Evolutionary conservation across 306 rosid genomes (phyloP), one percentile per base, ranked within the genome.

Genomic region (Cicer bijugum): DNA sequence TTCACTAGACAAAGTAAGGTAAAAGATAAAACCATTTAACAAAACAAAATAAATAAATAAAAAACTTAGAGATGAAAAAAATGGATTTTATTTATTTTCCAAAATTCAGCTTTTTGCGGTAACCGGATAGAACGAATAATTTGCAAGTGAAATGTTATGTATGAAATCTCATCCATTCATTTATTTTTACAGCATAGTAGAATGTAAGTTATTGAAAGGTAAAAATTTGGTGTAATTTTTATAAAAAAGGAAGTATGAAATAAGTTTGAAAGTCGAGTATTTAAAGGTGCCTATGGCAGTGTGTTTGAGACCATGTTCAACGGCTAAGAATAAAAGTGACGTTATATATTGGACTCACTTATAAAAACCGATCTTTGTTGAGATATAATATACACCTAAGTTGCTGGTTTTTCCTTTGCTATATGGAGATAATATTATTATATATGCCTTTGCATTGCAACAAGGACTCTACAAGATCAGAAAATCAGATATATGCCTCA

Each of bases 311-410:
- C 37, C 87, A 85, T 83, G 84, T 85, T 83, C 83, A 15, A 48
- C 43, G 91, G 89, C 76, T 77, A 80, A 74, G 76, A 88, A 69
- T 77, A 37, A 78, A 77, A 82, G 81, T 35, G 77, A 55, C 43
- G 47, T 74, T 44, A 40, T 44, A 46, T 47, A 68, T 74, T 67
- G 71, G 84, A 67, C 64, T 72, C 75, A 75, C 74, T 45, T 81
- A 74, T 65, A 38, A 85, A 85, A 64, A 75, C 71, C 46, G 77
- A 67, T 55, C 33, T 67, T 20, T 75, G 51, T 72, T 17, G 71
- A 82, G 48, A 72, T 23, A 33, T 33, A 28, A 3, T 28, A 28
- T 28, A 28, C 33, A 66, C 56, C 23, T 42, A 61, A 38, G 12
- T 37, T 61, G 7, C 47, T 61, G 38, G 7, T 37, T 61, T 61